Evolutionary conservation across 2,329 filamentous ascomycete genomes (phyloP), one percentile per base, ranked within the genome.

Genomic region (Orbilia blumenaviensis): DNA sequence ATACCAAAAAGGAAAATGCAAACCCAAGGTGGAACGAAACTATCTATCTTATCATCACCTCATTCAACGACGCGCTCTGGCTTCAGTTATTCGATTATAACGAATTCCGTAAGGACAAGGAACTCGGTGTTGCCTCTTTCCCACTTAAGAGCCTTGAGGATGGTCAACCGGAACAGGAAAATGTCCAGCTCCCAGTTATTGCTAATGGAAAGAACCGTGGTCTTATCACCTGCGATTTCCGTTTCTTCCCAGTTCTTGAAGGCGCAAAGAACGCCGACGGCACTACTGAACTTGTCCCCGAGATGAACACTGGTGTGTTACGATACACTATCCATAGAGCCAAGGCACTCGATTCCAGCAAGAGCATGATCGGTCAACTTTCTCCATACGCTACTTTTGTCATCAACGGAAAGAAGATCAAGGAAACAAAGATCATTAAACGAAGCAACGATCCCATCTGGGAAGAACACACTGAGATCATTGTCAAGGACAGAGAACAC

Each of bases 1-100:
- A 98, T 87, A 92, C 89, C 1, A 85, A 97, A 77, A 88, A 90
- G 76, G 93, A 97, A 81, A 95, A 91, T 67, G 85, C 90, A 60
- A 96, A 93, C 81, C 95, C 95, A 5, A 89, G 91, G 80, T 99
- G 95, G 95, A 96, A 95, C 81, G 94, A 99, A 84, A 99, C 95
- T 0, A 89, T 97, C 81, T 97, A 97, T 82, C 89, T 98, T 80
- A 95, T 99, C 78, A 87, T 99, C 79, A 96, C 93, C 0, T 96
- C 93, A 2, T 91, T 96, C 81, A 92, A 91, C 72, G 95, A 99
- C 82, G 87, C 91, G 27, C 86, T 99, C 66, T 95, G 94, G 21
- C 87, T 99, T 67, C 89, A 91, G 67, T 83, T 97, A 29, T 97
- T 90, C 81, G 95, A 99, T 83, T 97, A 90, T 87, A 99, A 99